phyloP scores from a whole-genome alignment of 768 basidiomycete species.

The Thelephora ganbajun region DNA sequence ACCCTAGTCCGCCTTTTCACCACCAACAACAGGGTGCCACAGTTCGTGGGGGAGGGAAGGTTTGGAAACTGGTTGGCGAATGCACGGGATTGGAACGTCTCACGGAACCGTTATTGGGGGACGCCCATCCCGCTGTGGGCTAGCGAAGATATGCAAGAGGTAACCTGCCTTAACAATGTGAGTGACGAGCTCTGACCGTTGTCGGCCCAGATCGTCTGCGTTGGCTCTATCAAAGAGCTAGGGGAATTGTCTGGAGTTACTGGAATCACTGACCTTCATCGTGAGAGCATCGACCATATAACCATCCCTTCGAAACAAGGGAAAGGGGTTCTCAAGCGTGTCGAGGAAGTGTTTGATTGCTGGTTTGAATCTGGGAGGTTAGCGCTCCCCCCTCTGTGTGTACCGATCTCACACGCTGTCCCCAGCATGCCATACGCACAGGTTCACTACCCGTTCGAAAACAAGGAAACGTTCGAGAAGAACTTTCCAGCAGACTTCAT shows the following conservation, averaged over 20 bases:
- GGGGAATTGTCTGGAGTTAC: slow-evolving; percentile 73
- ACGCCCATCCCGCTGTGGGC: slow-evolving; percentile 96
- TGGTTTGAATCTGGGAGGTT: slow-evolving; percentile 99
- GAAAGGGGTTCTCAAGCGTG: slow-evolving; percentile 71
- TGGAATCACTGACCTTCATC: slow-evolving; percentile 81
- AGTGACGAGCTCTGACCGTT: not conserved
- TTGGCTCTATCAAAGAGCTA: slow-evolving; percentile 82
- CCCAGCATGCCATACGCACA: slow-evolving; percentile 97
- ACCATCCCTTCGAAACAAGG: slow-evolving; percentile 88
- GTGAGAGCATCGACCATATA: slow-evolving; percentile 91
- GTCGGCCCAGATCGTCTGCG: slow-evolving; percentile 50
- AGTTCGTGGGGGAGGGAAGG: slow-evolving; percentile 76
- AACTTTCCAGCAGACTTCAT: slow-evolving; percentile 94
- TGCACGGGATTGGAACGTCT: slow-evolving; percentile 98
- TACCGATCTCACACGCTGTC: not conserved
- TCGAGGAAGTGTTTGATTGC: slow-evolving; percentile 99
- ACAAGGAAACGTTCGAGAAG: slow-evolving; percentile 72
- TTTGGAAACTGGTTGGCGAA: slow-evolving; percentile 98
- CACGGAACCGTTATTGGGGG: slow-evolving; percentile 98
- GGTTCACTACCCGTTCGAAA: slow-evolving; percentile 96
- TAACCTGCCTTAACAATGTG: slow-evolving; percentile 13
- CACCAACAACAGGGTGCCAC: slow-evolving; percentile 60
- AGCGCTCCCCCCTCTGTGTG: slow-evolving; percentile 9
- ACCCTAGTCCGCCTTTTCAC: not conserved
- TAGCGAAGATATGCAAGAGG: slow-evolving; percentile 87